Percentiles rank a stretch among this genome's conserved stretches.
Evolutionary conservation across 2,329 filamentous ascomycete species (phyloP).

Genomic region (Aspergillus glaucus): DNA sequence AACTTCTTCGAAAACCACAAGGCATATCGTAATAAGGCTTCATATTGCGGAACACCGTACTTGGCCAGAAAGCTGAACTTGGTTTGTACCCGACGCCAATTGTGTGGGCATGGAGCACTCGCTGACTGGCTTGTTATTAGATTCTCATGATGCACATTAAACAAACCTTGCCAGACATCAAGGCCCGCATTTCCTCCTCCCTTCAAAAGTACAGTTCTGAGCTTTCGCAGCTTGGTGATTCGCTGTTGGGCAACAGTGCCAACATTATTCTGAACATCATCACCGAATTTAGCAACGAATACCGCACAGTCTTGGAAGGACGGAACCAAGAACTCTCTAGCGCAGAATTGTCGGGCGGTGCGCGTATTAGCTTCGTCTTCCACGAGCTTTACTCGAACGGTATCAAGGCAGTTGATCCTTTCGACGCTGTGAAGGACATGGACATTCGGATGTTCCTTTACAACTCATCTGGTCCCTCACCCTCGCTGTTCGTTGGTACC

Average conservation of each 20-base stretch:
- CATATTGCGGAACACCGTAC: constrained; percentile 97
- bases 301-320: constrained; percentile 89
- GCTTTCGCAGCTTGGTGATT: constrained; percentile 77
- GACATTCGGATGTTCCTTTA: constrained; percentile 96
- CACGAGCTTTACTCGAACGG: constrained; percentile 97
- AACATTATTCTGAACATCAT: constrained; percentile 99
- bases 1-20: constrained; percentile 98
- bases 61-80: constrained; percentile 94
- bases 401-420: constrained; percentile 94
- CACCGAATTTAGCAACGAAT: constrained; percentile 97
- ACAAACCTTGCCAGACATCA: constrained; percentile 97
- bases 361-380: constrained; percentile 98
- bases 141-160: constrained; percentile 99
- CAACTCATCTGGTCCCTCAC: constrained; percentile 98
- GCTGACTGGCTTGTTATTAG: constrained; percentile 33
- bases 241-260: constrained; percentile 88
- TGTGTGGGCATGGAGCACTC: no score
- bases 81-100: constrained; percentile 30
- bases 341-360: constrained; percentile 88
- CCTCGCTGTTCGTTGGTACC: constrained; percentile 92
- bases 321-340: constrained; percentile 96
- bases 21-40: constrained; percentile 96
- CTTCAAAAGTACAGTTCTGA: constrained; percentile 86
- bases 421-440: constrained; percentile 93
- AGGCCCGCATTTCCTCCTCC: constrained; percentile 89